Conservation (phyloP, 2,329 filamentous ascomycete genomes). For the Beauveria brongniartii region DNA sequence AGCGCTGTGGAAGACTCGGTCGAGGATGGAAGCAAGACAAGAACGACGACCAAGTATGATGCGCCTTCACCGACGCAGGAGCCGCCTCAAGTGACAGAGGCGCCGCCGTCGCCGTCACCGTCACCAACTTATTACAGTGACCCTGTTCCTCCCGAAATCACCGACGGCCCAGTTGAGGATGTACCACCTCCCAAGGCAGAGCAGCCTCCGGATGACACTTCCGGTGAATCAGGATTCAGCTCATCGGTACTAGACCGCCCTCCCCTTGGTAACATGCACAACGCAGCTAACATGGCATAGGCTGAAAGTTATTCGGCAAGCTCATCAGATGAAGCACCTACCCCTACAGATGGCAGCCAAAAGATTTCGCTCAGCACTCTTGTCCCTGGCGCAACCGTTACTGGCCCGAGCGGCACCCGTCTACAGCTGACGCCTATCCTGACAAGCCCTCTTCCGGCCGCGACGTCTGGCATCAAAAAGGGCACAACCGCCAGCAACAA, state of each 20-base stretch:
- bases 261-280: background rate
- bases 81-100: background rate
- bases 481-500: background rate
- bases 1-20: background rate
- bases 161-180: background rate
- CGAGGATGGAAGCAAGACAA: background rate
- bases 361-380: background rate
- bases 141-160: background rate
- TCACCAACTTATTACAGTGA: background rate
- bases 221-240: background rate
- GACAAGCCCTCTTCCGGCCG: background rate
- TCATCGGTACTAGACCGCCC: background rate
- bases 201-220: background rate
- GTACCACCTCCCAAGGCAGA: slow-evolving; percentile 8
- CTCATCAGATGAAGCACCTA: background rate
- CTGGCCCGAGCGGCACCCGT: background rate
- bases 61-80: too few relatives aligned
- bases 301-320: background rate
- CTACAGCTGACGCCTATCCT: background rate
- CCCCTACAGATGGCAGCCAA: background rate
- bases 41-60: background rate
- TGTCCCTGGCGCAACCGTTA: background rate
- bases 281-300: background rate
- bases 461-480: background rate
- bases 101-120: background rate